Conservation (phyloP, 352 stramenopile genomes). For the Bremia lactucae region DNA sequence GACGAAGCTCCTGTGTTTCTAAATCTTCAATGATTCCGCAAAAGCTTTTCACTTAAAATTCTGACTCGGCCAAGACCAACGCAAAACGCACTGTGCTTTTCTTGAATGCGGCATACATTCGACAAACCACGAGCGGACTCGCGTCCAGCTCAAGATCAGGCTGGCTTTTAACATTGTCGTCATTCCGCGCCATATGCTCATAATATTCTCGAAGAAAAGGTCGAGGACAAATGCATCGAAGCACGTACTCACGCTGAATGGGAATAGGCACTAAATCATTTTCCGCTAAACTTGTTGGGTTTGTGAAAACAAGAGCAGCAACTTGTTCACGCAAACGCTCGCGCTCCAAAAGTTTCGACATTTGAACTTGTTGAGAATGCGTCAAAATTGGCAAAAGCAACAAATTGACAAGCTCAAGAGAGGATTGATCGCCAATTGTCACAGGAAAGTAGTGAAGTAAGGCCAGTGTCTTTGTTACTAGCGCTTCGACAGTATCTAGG, state of each 20-base stretch:
- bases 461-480: constrained; percentile 39
- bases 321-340: constrained; percentile 26
- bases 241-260: constrained; percentile 62
- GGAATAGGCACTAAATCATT: constrained; percentile 13
- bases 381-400: constrained; percentile 19
- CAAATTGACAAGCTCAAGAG: constrained; percentile 31
- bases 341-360: constrained; percentile 32
- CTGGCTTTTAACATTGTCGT: constrained; percentile 16
- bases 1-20: no score
- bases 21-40: no score
- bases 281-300: constrained; percentile 26
- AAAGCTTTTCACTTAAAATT: constrained; percentile 38
- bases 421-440: constrained; percentile 2
- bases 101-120: constrained; percentile 72
- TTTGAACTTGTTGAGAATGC: constrained; percentile 17
- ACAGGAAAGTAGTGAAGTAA: constrained; percentile 37
- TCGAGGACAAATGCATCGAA: constrained; percentile 59
- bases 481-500: constrained; percentile 39
- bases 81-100: constrained; percentile 72
- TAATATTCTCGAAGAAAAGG: constrained; percentile 53
- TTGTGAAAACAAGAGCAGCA: constrained; percentile 32
- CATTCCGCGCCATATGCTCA: constrained; percentile 5
- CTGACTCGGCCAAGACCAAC: constrained; percentile 53
- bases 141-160: constrained; percentile 29
- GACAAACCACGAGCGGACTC: constrained; percentile 59